Conservation (phyloP, 148 eudicot genomes). For the Amaranthus hypochondriacus region DNA sequence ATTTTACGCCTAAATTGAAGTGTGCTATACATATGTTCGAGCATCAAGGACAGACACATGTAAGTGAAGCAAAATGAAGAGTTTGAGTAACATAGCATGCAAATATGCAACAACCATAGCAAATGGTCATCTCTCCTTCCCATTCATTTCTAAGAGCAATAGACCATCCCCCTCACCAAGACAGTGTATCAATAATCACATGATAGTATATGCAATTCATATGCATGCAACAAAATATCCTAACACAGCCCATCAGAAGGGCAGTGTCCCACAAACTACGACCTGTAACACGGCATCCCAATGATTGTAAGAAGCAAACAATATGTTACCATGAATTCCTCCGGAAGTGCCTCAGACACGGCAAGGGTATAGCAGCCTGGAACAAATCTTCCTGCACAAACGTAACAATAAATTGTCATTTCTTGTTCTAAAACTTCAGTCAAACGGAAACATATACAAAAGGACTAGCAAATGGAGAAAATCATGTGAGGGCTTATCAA, state of each 20-base stretch:
- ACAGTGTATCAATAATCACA: too few relatives aligned
- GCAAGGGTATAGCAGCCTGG: slow-evolving; percentile 85
- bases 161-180: too few relatives aligned
- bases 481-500: not conserved
- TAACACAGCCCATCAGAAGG: too few relatives aligned
- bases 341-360: slow-evolving; percentile 69
- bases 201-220: not conserved
- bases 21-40: too few relatives aligned
- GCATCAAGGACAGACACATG: too few relatives aligned
- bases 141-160: too few relatives aligned
- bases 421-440: not conserved
- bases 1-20: too few relatives aligned
- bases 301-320: not conserved
- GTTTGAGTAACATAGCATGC: too few relatives aligned
- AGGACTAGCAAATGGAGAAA: not conserved
- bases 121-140: too few relatives aligned
- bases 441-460: not conserved
- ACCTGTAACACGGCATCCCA: not conserved
- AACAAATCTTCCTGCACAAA: slow-evolving; percentile 50
- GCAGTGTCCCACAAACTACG: not conserved
- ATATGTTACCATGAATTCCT: slow-evolving; percentile 53
- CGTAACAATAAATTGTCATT: not conserved
- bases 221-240: not conserved
- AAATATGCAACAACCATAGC: too few relatives aligned
- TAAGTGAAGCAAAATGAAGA: too few relatives aligned